These are phyloP conservation scores for Fragilariopsis cylindrus DNA, from an alignment of 108 stramenopile species.

Conservation along the genomic window DNA sequence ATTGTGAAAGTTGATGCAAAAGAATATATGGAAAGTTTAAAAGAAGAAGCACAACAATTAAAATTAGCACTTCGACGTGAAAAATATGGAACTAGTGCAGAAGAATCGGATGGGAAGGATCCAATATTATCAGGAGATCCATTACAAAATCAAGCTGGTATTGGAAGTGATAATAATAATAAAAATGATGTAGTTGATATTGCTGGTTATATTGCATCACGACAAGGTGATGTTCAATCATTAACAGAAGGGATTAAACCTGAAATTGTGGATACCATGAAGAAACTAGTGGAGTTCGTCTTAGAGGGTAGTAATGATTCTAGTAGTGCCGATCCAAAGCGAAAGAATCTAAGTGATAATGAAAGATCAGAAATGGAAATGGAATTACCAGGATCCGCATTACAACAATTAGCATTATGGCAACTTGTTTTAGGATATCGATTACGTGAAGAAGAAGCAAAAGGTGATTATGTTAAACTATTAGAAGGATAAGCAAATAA, in stretches of 20 bases:
- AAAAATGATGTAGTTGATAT: slow-evolving; percentile 43
- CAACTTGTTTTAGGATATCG: slow-evolving; percentile 89
- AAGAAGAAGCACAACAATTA: slow-evolving; percentile 70
- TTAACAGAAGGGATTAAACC: slow-evolving; percentile 80
- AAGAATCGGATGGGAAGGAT: background rate
- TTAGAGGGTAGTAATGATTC: slow-evolving; percentile 69
- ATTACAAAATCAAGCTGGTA: background rate
- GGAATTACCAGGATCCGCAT: slow-evolving; percentile 81
- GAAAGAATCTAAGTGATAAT: slow-evolving; percentile 3
- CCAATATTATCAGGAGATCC: slow-evolving; percentile 4
- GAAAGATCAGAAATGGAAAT: slow-evolving; percentile 66
- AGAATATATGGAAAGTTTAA: slow-evolving; percentile 80
- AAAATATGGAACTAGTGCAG: slow-evolving; percentile 23
- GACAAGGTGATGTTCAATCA: slow-evolving; percentile 74
- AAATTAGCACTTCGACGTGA: slow-evolving; percentile 74
- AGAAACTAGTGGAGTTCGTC: slow-evolving; percentile 83
- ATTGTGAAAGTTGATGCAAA: slow-evolving; percentile 82
- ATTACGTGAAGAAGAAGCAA: slow-evolving; percentile 87
- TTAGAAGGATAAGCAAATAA: slow-evolving; percentile 32
- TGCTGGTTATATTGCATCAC: slow-evolving; percentile 75
- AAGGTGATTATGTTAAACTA: slow-evolving; percentile 79
- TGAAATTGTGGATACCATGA: slow-evolving; percentile 88
- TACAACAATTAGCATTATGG: slow-evolving; percentile 89
- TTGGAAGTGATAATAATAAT: no score
- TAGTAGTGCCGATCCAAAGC: slow-evolving; percentile 1